Conservation (phyloP, 164 flowering plant genomes). For the Pachysandra terminalis region DNA sequence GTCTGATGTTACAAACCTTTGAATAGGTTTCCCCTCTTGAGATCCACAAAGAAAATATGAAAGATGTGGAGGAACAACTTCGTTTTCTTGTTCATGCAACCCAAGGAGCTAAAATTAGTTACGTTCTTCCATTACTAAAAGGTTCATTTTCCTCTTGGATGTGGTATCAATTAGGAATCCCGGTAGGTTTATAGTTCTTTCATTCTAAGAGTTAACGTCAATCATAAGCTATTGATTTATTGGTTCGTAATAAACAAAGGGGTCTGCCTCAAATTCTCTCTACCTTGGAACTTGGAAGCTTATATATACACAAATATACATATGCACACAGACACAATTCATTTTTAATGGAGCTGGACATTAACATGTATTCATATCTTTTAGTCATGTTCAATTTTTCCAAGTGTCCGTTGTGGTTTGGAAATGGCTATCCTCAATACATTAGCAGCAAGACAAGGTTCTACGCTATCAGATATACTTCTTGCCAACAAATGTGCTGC, state of each 20-base stretch:
- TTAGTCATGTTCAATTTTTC: slow-evolving; percentile 69
- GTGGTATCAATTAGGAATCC: slow-evolving; percentile 60
- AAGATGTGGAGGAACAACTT: slow-evolving; percentile 82
- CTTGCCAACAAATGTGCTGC: slow-evolving; percentile 13
- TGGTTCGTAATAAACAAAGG: no score
- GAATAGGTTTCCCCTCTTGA: slow-evolving; percentile 89
- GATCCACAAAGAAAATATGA: slow-evolving; percentile 54
- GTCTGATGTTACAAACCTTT: slow-evolving; percentile 4
- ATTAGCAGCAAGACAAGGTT: slow-evolving; percentile 56
- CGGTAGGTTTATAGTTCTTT: slow-evolving; percentile 33
- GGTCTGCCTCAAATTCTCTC: no score
- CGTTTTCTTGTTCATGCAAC: slow-evolving; percentile 58
- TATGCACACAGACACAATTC: neutral
- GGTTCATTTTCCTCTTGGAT: slow-evolving; percentile 89
- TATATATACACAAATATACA: no score
- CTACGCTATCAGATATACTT: slow-evolving; percentile 49
- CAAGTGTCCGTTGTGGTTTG: slow-evolving; percentile 93
- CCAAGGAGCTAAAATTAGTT: slow-evolving; percentile 49
- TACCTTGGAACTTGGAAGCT: no score
- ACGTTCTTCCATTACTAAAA: slow-evolving; percentile 49
- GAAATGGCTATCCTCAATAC: slow-evolving; percentile 95
- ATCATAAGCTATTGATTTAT: no score
- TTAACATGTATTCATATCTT: slow-evolving; percentile 9
- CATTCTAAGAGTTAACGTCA: neutral
- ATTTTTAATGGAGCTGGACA: neutral